These are phyloP conservation scores for Carpinus fangiana DNA, from an alignment of 306 rosid species.

Conservation along the genomic window DNA sequence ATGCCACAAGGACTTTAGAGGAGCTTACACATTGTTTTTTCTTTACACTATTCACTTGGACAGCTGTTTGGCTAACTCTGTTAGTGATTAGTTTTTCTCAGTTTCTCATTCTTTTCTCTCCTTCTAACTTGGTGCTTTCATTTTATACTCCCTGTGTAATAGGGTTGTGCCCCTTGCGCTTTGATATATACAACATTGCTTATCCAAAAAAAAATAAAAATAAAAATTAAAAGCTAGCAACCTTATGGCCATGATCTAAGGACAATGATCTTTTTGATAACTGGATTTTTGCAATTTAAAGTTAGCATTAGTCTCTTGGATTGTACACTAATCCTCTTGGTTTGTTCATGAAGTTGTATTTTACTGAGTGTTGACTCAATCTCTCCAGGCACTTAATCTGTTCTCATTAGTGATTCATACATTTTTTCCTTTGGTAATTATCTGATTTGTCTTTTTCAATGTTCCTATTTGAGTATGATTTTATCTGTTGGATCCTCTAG, in stretches of 20 bases:
- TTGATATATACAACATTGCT: too few species aligned
- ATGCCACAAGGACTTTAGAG: too few species aligned
- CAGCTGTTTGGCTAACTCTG: too few species aligned
- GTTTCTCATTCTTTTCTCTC: too few species aligned
- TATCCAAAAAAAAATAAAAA: too few species aligned
- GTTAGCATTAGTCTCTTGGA: conserved; percentile 1
- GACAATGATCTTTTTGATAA: neutral
- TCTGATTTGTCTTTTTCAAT: neutral
- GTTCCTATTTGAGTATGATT: neutral
- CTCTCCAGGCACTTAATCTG: neutral
- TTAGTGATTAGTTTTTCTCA: too few species aligned
- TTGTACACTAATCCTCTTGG: neutral
- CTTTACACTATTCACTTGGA: too few species aligned
- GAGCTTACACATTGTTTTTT: too few species aligned
- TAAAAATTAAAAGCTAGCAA: neutral
- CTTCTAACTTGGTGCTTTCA: too few species aligned
- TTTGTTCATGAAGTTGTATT: neutral
- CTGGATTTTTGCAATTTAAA: neutral
- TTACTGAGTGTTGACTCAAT: neutral
- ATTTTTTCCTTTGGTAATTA: neutral
- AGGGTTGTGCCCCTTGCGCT: too few species aligned
- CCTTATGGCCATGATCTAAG: neutral
- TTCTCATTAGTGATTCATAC: neutral
- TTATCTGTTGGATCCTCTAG: neutral
- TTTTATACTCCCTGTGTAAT: too few species aligned